These are phyloP conservation scores for Diaporthe nobilis DNA, from an alignment of 2,329 filamentous ascomycete genomes.

Conservation along the genomic window DNA sequence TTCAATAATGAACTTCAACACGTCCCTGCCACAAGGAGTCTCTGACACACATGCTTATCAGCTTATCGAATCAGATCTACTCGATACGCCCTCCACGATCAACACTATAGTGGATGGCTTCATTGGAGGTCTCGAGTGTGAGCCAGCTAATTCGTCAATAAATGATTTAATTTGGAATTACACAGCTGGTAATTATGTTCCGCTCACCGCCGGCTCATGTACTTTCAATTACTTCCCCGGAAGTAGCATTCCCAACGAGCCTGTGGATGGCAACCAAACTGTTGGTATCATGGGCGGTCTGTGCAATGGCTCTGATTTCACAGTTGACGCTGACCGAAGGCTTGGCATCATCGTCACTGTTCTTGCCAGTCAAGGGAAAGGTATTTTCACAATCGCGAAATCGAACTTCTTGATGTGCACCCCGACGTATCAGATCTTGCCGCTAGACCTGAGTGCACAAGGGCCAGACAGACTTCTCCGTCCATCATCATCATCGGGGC, in stretches of 20 bases:
- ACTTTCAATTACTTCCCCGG: neutral
- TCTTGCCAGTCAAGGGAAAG: neutral
- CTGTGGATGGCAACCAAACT: too few relatives aligned
- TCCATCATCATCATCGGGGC: neutral
- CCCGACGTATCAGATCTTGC: neutral
- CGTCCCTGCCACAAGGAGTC: neutral
- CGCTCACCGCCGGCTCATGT: neutral
- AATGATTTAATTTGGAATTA: neutral
- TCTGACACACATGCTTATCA: conserved; percentile 8
- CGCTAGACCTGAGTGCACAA: neutral
- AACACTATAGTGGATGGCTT: conserved; percentile 1
- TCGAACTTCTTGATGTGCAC: neutral
- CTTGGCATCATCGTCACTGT: neutral
- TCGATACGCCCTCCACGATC: neutral
- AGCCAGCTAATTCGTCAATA: neutral
- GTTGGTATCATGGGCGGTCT: too few relatives aligned
- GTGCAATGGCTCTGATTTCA: too few relatives aligned
- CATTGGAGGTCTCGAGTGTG: neutral
- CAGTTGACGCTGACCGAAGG: neutral
- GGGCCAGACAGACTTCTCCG: neutral
- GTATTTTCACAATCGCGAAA: neutral
- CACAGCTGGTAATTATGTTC: neutral
- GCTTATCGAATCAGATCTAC: neutral
- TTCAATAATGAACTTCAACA: neutral
- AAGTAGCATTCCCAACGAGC: too few relatives aligned